Evolutionary conservation across 495 filamentous ascomycete genomes (phyloP).

Genomic region (Xylaria cubensis): DNA sequence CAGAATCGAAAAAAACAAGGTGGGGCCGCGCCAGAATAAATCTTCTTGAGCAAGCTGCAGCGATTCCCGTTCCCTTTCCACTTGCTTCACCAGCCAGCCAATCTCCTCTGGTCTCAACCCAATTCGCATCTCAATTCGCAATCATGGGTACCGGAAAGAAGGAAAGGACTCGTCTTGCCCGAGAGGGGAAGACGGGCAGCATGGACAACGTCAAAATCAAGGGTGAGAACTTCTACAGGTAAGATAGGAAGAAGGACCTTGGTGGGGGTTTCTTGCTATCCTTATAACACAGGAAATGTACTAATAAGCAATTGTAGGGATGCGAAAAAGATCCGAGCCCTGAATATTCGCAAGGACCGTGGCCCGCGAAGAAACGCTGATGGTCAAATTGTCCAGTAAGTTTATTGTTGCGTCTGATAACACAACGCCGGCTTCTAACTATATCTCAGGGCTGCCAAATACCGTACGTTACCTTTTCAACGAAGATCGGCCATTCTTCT

Average conservation of each 20-base stretch:
- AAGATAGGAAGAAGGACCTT: conserved; percentile 21
- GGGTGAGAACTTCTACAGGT: conserved; percentile 95
- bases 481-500: not conserved
- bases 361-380: conserved; percentile 74
- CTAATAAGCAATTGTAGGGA: conserved; percentile 51
- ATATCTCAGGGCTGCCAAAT: conserved; percentile 68
- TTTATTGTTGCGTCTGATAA: not conserved
- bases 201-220: conserved; percentile 91
- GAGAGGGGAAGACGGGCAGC: conserved; percentile 81
- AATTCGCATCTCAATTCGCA: conserved; percentile 26
- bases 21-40: conserved; percentile 22
- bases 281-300: too few species aligned
- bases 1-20: conserved; percentile 33
- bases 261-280: not conserved
- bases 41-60: conserved; percentile 18
- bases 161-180: conserved; percentile 76
- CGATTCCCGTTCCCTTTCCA: conserved; percentile 9
- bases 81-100: conserved; percentile 26
- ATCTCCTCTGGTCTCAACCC: not conserved
- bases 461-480: conserved; percentile 48
- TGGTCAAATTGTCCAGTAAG: conserved; percentile 70
- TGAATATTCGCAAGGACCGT: conserved; percentile 87
- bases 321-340: conserved; percentile 84
- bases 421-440: not conserved
- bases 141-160: conserved; percentile 96